Evolutionary conservation across 202 grass and related monocot species (phyloP), one percentile per base, ranked within the genome.

Genomic region (Hordeum pubiflorum): DNA sequence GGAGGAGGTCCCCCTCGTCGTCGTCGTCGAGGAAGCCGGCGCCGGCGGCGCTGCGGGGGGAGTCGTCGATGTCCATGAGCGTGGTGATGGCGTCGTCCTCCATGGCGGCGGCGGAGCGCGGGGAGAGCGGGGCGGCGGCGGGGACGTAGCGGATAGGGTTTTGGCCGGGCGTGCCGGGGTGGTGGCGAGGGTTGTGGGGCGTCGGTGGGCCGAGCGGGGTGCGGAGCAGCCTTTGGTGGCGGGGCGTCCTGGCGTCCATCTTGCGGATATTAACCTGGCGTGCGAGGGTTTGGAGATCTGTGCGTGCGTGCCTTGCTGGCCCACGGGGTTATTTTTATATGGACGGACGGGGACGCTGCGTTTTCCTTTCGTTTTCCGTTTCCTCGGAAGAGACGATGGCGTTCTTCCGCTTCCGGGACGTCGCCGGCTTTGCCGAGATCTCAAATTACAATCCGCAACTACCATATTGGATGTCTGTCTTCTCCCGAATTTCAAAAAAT

Each of bases 11-110:
- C 12, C 29, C 87, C 8, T 86, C 87, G 21, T 89, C 87, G 38
- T 85, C 82, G 15, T 89, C 83, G 50, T 82, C 87, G 66, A 89
- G 78, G 74, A 82, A 74, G 12, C 83, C 78, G 4, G 27, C 64
- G 43, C 63, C 72, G 34, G 13, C 33, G 7, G 48, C 77, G 65
- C 57, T 58, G 74, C 70, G 74, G 17, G 87, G 83, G 74, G 82
- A 89, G 65, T 89, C 79, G 83, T 89, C 87, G 83, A 89, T 78
- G 87, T 86, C 87, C 87, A 86, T 89, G 59, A 89, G 87, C 79
- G 73, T 78, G 6, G 83, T 82, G 83, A 82, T 40, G 58, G 74
- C 83, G 87, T 82, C 87, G 37, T 86, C 87, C 17, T 89, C 87
- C 87, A 89, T 86, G 57, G 63, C 60, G 65, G 41, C 0, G 39